Evolutionary conservation across 1,139 yeast genomes (phyloP), one percentile per base, ranked within the genome.

Genomic region (Yamadazyma sp.): DNA sequence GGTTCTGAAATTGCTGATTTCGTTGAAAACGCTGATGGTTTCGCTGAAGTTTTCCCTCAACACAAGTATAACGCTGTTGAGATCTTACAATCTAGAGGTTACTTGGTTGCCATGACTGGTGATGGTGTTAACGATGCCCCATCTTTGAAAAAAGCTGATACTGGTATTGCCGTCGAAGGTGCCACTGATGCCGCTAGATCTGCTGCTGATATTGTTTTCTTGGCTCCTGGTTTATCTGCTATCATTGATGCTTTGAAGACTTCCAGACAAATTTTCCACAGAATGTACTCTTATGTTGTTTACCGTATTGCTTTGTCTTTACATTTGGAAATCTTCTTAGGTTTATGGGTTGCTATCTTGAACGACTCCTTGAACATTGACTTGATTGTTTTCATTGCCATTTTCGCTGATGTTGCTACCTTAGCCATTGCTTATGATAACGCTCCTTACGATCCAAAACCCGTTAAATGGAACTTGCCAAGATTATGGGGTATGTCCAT

Each of bases 391-490:
- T 87, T 87, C 80, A 84, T 87, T 81, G 96, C 95, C 56, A 85
- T 87, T 66, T 87, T 87, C 66, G 96, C 95, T 64, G 95, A 87
- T 75, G 94, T 87, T 75, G 96, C 96, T 52, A 87, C 96, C 58
- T 76, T 87, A 64, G 91, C 96, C 54, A 87, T 87, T 79, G 96
- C 95, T 70, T 87, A 87, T 73, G 96, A 87, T 73, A 86, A 92
- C 59, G 98, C 98, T 73, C 98, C 98, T 63, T 92, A 78, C 79
- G 94, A 92, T 69, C 95, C 88, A 69, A 75, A 77, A 64, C 98
- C 98, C 59, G 98, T 92, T 63, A 92, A 92, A 76, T 92, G 98
- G 98, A 91, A 92, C 83, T 75, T 91, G 64, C 95, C 95, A 73
- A 85, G 95, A 83, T 77, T 87, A 70, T 87, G 96, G 96, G 95